A percentile compares a stretch with the other conserved stretches of the same genome.
These are phyloP conservation scores for Microsporum ferrugineum DNA, from an alignment of 2,329 filamentous ascomycete genomes.

Conservation along the genomic window DNA sequence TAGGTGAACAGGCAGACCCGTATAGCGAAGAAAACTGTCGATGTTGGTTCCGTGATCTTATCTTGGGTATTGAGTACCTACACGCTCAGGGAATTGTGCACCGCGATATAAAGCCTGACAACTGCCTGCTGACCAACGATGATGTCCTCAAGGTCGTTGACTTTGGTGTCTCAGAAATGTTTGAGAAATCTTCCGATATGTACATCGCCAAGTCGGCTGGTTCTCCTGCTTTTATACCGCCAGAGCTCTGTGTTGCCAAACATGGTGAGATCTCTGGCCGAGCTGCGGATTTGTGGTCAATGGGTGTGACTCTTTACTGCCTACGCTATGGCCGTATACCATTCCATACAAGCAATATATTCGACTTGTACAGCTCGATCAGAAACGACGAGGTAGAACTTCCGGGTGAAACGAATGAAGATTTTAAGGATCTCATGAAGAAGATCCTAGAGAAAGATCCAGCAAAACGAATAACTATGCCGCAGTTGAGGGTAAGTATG, in stretches of 20 bases:
- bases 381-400: slow-evolving; percentile 55
- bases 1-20: slow-evolving; percentile 71
- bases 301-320: slow-evolving; percentile 92
- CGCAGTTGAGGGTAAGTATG: slow-evolving; percentile 61
- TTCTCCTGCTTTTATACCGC: slow-evolving; percentile 86
- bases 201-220: slow-evolving; percentile 85
- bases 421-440: slow-evolving; percentile 63
- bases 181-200: slow-evolving; percentile 80
- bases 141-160: slow-evolving; percentile 95
- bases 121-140: slow-evolving; percentile 77
- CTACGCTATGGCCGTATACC: slow-evolving; percentile 79
- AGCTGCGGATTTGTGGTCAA: slow-evolving; percentile 94
- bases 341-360: slow-evolving; percentile 64
- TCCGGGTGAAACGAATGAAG: slow-evolving; percentile 51
- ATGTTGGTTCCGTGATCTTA: slow-evolving; percentile 88
- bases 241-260: slow-evolving; percentile 76
- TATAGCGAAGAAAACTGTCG: slow-evolving; percentile 74
- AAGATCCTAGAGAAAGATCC: slow-evolving; percentile 77
- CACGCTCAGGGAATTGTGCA: slow-evolving; percentile 93
- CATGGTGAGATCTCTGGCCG: slow-evolving; percentile 81
- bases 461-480: slow-evolving; percentile 68
- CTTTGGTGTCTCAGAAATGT: slow-evolving; percentile 99
- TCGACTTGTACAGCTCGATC: slow-evolving; percentile 86
- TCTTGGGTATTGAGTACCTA: slow-evolving; percentile 88
- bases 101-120: slow-evolving; percentile 95